Evolutionary conservation across 2,329 filamentous ascomycete species (phyloP).

Genomic region (Fusarium oxysporum): DNA sequence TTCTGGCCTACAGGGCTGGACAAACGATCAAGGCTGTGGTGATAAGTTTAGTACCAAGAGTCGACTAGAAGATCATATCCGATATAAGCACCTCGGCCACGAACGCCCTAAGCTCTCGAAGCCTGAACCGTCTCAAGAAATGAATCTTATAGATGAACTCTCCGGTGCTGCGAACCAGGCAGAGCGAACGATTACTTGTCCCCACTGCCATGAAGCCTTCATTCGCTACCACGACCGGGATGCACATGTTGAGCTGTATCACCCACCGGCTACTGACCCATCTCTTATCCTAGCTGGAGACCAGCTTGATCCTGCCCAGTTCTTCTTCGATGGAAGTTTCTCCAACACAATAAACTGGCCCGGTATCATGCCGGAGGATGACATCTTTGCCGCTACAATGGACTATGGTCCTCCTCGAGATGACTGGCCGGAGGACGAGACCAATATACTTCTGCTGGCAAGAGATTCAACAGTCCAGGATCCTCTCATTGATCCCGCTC

Average conservation of each 20-base stretch:
- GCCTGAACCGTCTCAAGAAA: constrained; percentile 23
- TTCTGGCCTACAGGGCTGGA: constrained; percentile 72
- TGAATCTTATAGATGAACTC: constrained; percentile 57
- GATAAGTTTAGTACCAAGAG: constrained; percentile 81
- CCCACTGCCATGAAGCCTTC: constrained; percentile 60
- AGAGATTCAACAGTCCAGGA: constrained; percentile 44
- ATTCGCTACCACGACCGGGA: constrained; percentile 63
- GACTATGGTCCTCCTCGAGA: constrained; percentile 50
- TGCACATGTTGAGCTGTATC: constrained; percentile 55
- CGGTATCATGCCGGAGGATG: constrained; percentile 43
- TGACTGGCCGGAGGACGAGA: constrained; percentile 59
- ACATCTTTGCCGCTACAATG: constrained; percentile 52
- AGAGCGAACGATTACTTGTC: constrained; percentile 59
- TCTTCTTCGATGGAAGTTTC: constrained; percentile 38
- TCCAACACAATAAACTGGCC: constrained; percentile 40
- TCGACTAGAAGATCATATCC: constrained; percentile 84
- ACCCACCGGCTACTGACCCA: constrained; percentile 35
- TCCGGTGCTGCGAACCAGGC: constrained; percentile 55
- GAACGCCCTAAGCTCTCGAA: constrained; percentile 55
- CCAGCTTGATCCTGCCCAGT: constrained; percentile 33
- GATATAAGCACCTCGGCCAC: constrained; percentile 80
- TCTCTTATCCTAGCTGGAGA: constrained; percentile 40
- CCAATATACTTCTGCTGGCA: constrained; percentile 56
- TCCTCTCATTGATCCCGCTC: constrained; percentile 49
- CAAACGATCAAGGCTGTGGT: constrained; percentile 76